Evolutionary conservation across 2,329 filamentous ascomycete genomes (phyloP), one percentile per base, ranked within the genome.

Genomic region (Chrysoporthe puriensis): DNA sequence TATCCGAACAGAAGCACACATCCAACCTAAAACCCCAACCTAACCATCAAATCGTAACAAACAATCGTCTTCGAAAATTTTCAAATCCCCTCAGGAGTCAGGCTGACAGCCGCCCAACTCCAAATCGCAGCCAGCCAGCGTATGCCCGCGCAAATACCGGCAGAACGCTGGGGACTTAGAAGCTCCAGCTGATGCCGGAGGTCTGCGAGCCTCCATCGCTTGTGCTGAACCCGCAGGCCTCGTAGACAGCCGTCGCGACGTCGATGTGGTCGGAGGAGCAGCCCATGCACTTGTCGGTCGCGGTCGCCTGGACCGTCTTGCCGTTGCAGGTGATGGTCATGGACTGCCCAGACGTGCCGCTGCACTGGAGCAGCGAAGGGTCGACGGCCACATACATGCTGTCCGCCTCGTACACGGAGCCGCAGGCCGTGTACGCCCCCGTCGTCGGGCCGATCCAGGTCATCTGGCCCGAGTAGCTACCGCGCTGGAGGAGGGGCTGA

Each of bases 301-400:
- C 67, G 60, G 70, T 63, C 21, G 62, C 67, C 11, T 69, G 63
- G 5, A 66, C 68, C 62, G 75, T 77, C 70, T 77, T 79, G 63
- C 70, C 67, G 7, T 71, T 63, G 60, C 59, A 66, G 18, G 43
- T 56, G 52, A 69, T 67, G 54, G 60, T 43, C 46, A 69, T 69
- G 2, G 62, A 42, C 7, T 26, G 44, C 7, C 60, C 60, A 16
- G 54, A 34, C 32, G 44, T 34, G 48, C 66, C 63, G 46, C 44
- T 58, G 62, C 54, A 63, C 13, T 44, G 36, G 13, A 67, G 62
- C 36, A 67, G 62, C 40, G 56, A 54, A 2, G 66, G 62, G 36
- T 64, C n/a, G 46, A 67, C 66, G 48, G 66, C 66, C 11, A 67
- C 66, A 5, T 60, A 67, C 66, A 67, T 64, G 57, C 66, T 67